These are phyloP conservation scores for Sugiyamaella floridensis DNA, from an alignment of 805 yeast species.

Conservation along the genomic window DNA sequence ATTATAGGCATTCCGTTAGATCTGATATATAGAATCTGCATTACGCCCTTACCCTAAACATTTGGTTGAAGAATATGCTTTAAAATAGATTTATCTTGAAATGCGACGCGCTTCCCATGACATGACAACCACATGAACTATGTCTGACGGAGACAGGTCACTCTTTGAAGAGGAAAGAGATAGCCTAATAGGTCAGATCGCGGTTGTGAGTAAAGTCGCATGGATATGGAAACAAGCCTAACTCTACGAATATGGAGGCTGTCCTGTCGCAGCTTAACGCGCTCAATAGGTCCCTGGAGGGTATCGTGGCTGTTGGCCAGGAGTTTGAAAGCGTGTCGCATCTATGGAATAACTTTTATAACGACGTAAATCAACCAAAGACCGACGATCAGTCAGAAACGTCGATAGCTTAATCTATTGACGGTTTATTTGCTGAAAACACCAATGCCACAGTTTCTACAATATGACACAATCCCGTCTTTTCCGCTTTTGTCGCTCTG, in stretches of 20 bases:
- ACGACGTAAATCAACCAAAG: neutral
- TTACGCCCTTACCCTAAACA: no score
- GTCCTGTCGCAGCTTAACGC: conserved; percentile 58
- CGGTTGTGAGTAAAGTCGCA: conserved; percentile 26
- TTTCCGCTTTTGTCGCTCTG: no score
- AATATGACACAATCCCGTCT: neutral
- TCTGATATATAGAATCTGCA: no score
- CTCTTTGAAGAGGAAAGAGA: conserved; percentile 58
- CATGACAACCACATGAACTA: neutral
- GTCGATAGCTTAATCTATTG: neutral
- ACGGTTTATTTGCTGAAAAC: neutral
- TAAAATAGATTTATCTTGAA: no score
- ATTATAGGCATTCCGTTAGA: no score
- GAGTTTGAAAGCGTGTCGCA: conserved; percentile 65
- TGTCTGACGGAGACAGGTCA: conserved; percentile 8
- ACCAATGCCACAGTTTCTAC: neutral
- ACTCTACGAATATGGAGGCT: conserved; percentile 43
- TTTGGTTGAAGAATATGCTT: no score
- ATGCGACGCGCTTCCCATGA: neutral
- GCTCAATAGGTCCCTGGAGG: conserved; percentile 60
- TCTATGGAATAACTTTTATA: conserved; percentile 63
- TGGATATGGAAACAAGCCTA: neutral
- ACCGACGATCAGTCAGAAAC: neutral
- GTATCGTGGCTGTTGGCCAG: conserved; percentile 63
- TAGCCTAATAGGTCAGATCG: conserved; percentile 48